Evolutionary conservation across 1,284 basidiomycete genomes (phyloP), one percentile per base, ranked within the genome.

Genomic region (Blastosporella zonata): DNA sequence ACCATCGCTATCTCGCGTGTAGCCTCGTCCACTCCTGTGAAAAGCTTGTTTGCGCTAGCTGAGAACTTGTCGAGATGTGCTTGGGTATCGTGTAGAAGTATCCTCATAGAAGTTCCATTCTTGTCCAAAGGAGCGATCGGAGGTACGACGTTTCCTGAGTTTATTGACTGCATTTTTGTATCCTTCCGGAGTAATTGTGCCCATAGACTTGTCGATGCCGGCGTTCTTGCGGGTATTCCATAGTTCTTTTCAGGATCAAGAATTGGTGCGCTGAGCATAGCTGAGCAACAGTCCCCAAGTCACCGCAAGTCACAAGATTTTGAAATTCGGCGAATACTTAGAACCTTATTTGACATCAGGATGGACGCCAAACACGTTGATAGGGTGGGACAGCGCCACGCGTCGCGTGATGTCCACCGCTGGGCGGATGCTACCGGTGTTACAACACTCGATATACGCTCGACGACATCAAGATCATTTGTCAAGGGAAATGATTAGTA

Each of bases 41-140:
- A 60, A 18, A 85, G 64, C 21, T 67, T 64, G 17, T 74, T 74
- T 8, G 79, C 72, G 33, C 72, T 69, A 13, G 66, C 65, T 0
- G 79, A 74, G 54, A 85, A 85, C 54, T 69, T 77, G 61, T 86
- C 81, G 37, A 86, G 70, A 48, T 79, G 77, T 9, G 73, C 73
- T 52, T 84, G 81, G 0, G 82, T 85, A 61, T 87, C 84, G 53
- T 85, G 78, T 5, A 87, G 66, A 8, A 87, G 71, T 54, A 87
- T 75, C 22, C 82, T 74, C 64, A 82, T 80, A 6, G 84, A 83
- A 1, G 82, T 82, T 12, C 73, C 77, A 8, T 75, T 74, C 56
- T 76, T 85, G 65, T 87, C 84, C 20, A 76, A 55, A 4, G 83
- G 84, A 1, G 71, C 71, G 17, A 77, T 59, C 13, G 77, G 71